Percentiles rank a stretch among this genome's conserved stretches.
phyloP scores from a whole-genome alignment of 192 early-diverging fungal species.

The Mortierella hygrophila region DNA sequence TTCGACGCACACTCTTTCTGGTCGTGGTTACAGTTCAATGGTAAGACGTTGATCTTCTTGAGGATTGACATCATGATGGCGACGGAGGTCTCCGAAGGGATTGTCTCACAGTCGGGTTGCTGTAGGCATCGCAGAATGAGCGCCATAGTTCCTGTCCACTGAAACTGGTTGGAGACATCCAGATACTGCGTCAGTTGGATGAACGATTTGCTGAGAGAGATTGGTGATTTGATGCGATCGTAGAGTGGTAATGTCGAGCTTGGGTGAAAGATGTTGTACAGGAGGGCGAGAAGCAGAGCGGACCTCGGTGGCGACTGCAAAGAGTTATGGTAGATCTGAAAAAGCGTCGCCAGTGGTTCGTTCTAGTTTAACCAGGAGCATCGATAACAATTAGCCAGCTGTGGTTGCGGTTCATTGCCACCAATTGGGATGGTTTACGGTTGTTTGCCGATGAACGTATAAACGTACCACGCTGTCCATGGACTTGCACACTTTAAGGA shows the following conservation, averaged over 20 bases:
- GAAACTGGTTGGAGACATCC: constrained; percentile 56
- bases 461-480: constrained; percentile 35
- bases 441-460: too few relatives aligned
- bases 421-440: neutral
- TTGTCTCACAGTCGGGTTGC: constrained; percentile 60
- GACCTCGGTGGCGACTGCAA: constrained; percentile 38
- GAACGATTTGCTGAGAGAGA: constrained; percentile 41
- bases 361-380: constrained; percentile 10
- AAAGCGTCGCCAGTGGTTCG: constrained; percentile 32
- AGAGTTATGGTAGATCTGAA: constrained; percentile 38
- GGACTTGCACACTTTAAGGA: constrained; percentile 48
- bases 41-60: constrained; percentile 63
- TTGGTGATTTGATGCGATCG: constrained; percentile 48
- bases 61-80: constrained; percentile 65
- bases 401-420: too few relatives aligned
- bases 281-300: constrained; percentile 31
- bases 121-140: constrained; percentile 59
- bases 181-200: constrained; percentile 49
- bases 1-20: constrained; percentile 63
- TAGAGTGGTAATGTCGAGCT: constrained; percentile 42
- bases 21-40: constrained; percentile 50
- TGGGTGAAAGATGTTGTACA: constrained; percentile 55
- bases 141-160: constrained; percentile 62
- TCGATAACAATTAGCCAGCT: neutral
- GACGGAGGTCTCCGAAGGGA: constrained; percentile 58